Percentiles rank a stretch among this genome's conserved stretches.
phyloP scores from a whole-genome alignment of 2,329 filamentous ascomycete species.

The Emergomyces orientalis region DNA sequence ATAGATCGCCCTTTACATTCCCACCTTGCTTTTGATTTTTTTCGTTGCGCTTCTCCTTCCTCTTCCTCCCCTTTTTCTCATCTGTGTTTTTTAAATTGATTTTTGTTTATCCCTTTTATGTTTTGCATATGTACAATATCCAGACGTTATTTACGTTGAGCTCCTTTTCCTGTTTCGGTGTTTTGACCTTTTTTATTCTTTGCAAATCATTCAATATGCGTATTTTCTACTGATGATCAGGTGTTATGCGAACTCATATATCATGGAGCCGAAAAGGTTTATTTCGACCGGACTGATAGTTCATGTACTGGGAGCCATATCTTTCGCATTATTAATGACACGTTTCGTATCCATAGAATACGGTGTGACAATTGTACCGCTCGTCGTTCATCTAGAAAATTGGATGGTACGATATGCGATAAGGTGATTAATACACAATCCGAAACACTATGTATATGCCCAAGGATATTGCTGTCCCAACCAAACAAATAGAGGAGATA shows the following conservation, averaged over 20 bases:
- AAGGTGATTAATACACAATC: not conserved
- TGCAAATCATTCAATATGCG: not conserved
- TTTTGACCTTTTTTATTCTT: not conserved
- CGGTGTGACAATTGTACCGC: not conserved
- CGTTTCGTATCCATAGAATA: not conserved
- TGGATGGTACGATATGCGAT: not conserved
- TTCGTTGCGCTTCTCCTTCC: not conserved
- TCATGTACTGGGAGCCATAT: not conserved
- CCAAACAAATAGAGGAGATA: not conserved
- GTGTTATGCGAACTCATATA: not conserved
- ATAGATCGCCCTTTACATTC: not conserved
- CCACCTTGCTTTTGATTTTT: not conserved
- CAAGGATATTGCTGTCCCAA: not conserved
- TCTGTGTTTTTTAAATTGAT: not conserved
- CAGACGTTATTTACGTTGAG: slow-evolving; percentile 1
- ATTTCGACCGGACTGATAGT: not conserved
- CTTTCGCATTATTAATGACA: not conserved
- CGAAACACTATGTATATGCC: not conserved
- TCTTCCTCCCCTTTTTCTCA: not conserved
- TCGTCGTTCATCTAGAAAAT: not conserved
- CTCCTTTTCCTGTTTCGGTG: not conserved
- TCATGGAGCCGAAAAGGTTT: not conserved
- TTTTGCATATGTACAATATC: slow-evolving; percentile 7
- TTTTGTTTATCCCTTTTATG: not conserved
- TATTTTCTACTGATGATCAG: not conserved